Evolutionary conservation across 2,329 filamentous ascomycete species (phyloP), one percentile per base, ranked within the genome.

Genomic region (Kalmusia sp.): DNA sequence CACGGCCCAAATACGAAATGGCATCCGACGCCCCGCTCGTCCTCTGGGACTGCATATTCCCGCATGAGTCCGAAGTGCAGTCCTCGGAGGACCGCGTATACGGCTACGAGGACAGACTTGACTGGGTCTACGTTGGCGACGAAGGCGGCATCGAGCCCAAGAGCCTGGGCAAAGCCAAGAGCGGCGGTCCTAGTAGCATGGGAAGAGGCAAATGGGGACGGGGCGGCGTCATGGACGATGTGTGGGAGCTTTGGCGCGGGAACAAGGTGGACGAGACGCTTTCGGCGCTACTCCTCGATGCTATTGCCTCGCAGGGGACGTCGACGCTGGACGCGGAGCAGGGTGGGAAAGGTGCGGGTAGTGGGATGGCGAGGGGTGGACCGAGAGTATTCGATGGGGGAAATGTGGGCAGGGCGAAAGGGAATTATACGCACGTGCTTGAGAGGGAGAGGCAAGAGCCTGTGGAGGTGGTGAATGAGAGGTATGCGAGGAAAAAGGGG

Each of bases 31-130:
- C 87, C 22, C 93, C 95, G 2, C 83, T 99, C 7, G 95, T 98
- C 14, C 84, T 99, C 5, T 98, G 93, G 93, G 92, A 98, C 76
- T 98, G 93, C 75, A 82, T 96, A 28, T 99, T 97, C 74, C 91
- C 91, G 0, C 76, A 62, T 31, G 59, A 54, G 77, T 38, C 70
- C 12, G 73, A 76, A 40, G 69, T 71, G 1, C 73, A 78, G 39
- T 63, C 68, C 60, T 62, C 62, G 2, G 66, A 70, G n/a, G 67
- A 70, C 15, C 69, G 78, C 63, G 75, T 76, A 25, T 45, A 49
- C 22, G 73, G 80, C 22, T 73, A 74, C 46, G 76, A 80, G 34
- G 87, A 95, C 70, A 80, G 82, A 0, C 70, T 97, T 51, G 72
- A 87, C 15, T 99, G 95, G 93, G 74, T 92, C 0, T 90, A 92